Evolutionary conservation across 257 asterid genomes (phyloP), one percentile per base, ranked within the genome.

Genomic region (Nicotiana undulata): DNA sequence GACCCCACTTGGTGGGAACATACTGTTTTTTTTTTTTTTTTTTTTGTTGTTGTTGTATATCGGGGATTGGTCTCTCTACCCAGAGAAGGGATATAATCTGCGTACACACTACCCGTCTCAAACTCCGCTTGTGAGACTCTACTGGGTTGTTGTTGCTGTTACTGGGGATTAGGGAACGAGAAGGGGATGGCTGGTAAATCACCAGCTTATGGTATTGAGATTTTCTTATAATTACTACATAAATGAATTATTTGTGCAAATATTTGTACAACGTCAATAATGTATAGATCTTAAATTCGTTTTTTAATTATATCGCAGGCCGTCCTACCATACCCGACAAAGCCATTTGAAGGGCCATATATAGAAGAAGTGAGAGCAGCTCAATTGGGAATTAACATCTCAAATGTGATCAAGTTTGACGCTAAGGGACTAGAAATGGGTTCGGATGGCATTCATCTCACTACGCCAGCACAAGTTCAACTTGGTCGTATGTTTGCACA

Each of bases 401-500:
- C 88, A 0, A 89, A 87, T 65, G 91, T 92, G 52, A 84, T 40
- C 70, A 84, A 86, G 18, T 93, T 94, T 0, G 98, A 94, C 68
- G 95, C 97, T 1, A 80, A 82, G 32, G 98, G 98, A 17, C 75
- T 91, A 67, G 75, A 32, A 51, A 83, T 92, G 9, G 77, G 83
- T 53, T 77, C 77, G 0, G 94, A 93, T 55, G 80, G 83, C 24
- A 31, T 93, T 80, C 98, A 93, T 75, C 91, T 93, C 8, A 85
- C 84, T 22, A 84, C 94, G 0, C 22, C 79, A 18, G 86, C 94
- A 4, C 92, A 90, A 80, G 92, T 87, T 75, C 86, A 77, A 79
- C 91, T 93, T 4, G 96, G 98, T 2, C 59, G 60, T 59, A 87
- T 81, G 88, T 60, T 90, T 9, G 93, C 96, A 20, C 85, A 89